Evolutionary conservation across 164 flowering plant species (phyloP), one percentile per base, ranked within the genome.

Genomic region (Chloranthus sessilifolius): DNA sequence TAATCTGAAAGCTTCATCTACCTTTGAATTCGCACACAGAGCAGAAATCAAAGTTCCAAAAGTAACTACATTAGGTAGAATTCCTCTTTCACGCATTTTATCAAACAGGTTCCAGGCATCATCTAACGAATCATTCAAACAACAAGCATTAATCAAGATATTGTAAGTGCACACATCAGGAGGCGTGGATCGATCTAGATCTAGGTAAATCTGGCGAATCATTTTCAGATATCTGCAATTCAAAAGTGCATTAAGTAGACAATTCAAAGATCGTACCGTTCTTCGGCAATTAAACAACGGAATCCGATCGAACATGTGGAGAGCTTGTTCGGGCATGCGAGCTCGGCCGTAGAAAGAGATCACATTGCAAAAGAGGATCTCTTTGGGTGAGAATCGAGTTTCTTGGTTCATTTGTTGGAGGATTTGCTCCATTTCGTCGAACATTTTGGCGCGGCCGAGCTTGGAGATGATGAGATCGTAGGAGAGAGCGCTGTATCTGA

Each of bases 381-480:
- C 95, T 26, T 52, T 66, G 12, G 85, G 78, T 16, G 40, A 3
- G 41, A 83, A 60, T 9, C 84, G 71, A 4, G 68, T 70, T 43
- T 78, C 88, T 1, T 38, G 56, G 55, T 69, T 74, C 59, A 88
- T 56, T 43, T 75, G 75, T 24, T 30, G 52, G 29, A 88, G 68
- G 41, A 88, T 44, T 22, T 49, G 48, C 9, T 83, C 84, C 81
- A 89, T 73, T 54, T 89, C 74, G 43, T 58, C 40, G 71, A 85
- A 80, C 85, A 81, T 72, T 65, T 75, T 78, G 44, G 85, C 82
- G 16, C 77, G 73, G 43, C 83, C 89, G 43, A 89, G 92, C 70
- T 78, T 85, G 54, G 77, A 63, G 71, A 88, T 74, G 67, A 85
- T 81, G 72, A 85, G 74, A 40, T 88, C 89, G 61, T 85, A 83